Conservation (phyloP, 352 stramenopile species). For the Thalassiosira tumida region DNA sequence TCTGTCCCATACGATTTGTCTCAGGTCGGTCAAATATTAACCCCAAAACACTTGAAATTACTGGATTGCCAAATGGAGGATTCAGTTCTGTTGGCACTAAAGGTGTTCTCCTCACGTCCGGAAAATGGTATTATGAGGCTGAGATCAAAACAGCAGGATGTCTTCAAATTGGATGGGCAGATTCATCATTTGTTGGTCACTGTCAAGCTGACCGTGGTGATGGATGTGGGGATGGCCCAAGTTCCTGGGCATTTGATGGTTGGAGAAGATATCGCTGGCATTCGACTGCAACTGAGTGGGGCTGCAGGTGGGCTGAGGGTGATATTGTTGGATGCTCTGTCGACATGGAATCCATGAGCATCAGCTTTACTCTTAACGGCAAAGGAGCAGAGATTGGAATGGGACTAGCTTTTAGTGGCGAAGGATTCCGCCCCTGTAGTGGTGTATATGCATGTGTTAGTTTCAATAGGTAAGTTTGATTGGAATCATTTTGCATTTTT, state of each 20-base stretch:
- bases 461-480: conserved; percentile 89
- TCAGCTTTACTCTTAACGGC: conserved; percentile 93
- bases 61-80: conserved; percentile 88
- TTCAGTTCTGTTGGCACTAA: conserved; percentile 91
- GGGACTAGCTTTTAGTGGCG: conserved; percentile 90
- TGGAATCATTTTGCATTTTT: neutral
- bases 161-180: conserved; percentile 91
- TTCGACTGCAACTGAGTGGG: conserved; percentile 87
- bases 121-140: conserved; percentile 92
- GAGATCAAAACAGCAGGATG: conserved; percentile 90
- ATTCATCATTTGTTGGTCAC: conserved; percentile 90
- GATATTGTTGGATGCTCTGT: conserved; percentile 91
- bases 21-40: conserved; percentile 89
- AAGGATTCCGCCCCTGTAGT: conserved; percentile 90
- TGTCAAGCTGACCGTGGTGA: conserved; percentile 90
- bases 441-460: conserved; percentile 92
- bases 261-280: conserved; percentile 91
- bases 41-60: conserved; percentile 86
- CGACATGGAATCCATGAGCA: conserved; percentile 89
- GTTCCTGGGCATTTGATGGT: conserved; percentile 91
- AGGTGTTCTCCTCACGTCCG: conserved; percentile 87
- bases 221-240: conserved; percentile 90
- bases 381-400: conserved; percentile 91
- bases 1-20: conserved; percentile 89
- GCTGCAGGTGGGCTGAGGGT: conserved; percentile 89